Evolutionary conservation across 176 grass and related monocot genomes (phyloP), one percentile per base, ranked within the genome.

Genomic region (Raddia distichophylla): DNA sequence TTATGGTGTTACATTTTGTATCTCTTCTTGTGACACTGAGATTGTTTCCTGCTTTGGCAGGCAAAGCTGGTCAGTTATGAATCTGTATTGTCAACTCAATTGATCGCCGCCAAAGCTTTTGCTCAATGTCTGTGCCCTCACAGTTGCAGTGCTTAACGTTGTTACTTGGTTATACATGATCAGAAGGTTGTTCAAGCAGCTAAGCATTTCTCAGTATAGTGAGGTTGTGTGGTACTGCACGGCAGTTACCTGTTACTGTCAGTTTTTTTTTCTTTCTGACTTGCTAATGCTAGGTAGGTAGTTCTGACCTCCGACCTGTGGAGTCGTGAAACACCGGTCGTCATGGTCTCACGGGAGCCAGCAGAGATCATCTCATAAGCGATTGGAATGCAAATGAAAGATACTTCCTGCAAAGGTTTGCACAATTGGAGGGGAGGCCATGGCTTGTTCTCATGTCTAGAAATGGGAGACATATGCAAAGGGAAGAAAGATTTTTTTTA

Each of bases 31-130:
- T 69, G 64, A 77, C 17, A 19, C 13, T 32, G 27, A 74, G 13
- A 12, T 11, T 6, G 1, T 75, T 22, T 75, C 40, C 17, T 64
- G 47, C 18, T 65, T 81, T 81, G 61, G 7, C 71, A 86, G 61
- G 77, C n/a, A 45, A 53, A 87, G 35, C 33, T 48, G 58, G 64
- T 63, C 72, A 0, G 27, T 19, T 40, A 17, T 20, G 47, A 54
- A 43, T 73, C 69, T 82, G 11, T 5, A 35, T 17, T 9, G 8
- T 69, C 17, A 52, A 52, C 34, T 46, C 67, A 60, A 71, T 2
- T 8, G 22, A 37, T 66, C 3, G 9, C 67, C 3, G 3, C 67
- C 3, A 2, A 50, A 50, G 43, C 20, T 33, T 19, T 35, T 81
- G 53, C 19, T 71, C 42, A 7, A 0, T 1, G 9, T 51, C 32